Evolutionary conservation across 352 stramenopile genomes (phyloP).

Genomic region (Saprolegnia parasitica): DNA sequence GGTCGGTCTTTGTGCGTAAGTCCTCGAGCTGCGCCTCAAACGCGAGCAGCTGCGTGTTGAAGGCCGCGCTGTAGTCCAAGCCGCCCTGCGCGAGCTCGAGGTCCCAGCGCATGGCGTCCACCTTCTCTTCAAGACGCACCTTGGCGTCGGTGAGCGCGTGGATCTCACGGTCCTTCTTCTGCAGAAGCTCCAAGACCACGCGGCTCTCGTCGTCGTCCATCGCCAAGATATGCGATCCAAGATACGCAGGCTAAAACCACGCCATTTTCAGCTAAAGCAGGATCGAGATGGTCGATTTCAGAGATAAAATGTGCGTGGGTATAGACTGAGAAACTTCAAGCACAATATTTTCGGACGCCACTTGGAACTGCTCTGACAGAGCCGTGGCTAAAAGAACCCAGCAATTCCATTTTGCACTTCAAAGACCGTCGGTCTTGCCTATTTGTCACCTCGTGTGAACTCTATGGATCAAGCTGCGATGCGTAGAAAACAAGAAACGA

Average conservation of each 20-base stretch:
- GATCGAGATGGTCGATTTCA: no score
- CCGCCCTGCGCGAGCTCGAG: slow-evolving; percentile 5
- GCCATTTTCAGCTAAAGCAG: no score
- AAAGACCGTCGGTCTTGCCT: no score
- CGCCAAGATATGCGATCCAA: no score
- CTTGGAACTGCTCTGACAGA: not conserved
- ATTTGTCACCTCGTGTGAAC: no score
- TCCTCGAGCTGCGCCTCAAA: slow-evolving; percentile 1
- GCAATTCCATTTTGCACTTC: not conserved
- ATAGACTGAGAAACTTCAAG: no score
- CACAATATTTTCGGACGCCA: no score
- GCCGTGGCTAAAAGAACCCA: not conserved
- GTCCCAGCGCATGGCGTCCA: slow-evolving; percentile 15
- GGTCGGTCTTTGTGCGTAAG: not conserved
- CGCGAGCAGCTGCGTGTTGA: slow-evolving; percentile 9
- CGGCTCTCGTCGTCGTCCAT: slow-evolving; percentile 19
- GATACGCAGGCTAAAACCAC: no score
- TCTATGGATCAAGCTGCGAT: no score
- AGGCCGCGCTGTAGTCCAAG: not conserved
- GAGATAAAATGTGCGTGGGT: no score
- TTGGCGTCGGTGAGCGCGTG: slow-evolving; percentile 15
- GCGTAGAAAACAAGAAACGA: no score
- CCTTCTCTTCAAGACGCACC: slow-evolving; percentile 7
- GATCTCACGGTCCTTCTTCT: slow-evolving; percentile 20
- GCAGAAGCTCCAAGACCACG: slow-evolving; percentile 14